Base-by-base conservation (phyloP, 2,329 filamentous ascomycete genomes). In the Pseudogymnoascus sp. region DNA sequence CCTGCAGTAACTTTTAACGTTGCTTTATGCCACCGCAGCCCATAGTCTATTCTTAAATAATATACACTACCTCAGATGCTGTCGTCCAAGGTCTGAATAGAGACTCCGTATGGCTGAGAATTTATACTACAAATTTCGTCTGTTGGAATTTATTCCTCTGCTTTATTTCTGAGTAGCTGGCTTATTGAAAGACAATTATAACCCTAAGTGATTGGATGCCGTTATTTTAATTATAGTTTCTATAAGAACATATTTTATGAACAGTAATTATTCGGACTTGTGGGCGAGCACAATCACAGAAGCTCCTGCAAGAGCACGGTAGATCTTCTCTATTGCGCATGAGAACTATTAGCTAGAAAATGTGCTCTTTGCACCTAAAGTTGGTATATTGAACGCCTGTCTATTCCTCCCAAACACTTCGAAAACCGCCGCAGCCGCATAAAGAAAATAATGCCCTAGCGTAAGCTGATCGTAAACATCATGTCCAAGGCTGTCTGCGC, bases 401-500 rank as follows among this genome's bases (percentile, higher is more conserved):
- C 46, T 16, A 11, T n/a, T 2, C 26, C 19, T 22, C 46, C 12
- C 46, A 6, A 33, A 33, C 8, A 4, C 46, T 26, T 6, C 33
- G 8, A 6, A 31, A 31, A 4, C 10, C n/a, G 6, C 2, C n/a
- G n/a, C n/a, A 33, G n/a, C 46, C 2, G n/a, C 10, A 12, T 4
- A 31, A 12, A 31, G 4, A 19, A 12, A 5, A 19, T 31, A 8
- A 16, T 56, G 2, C 10, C n/a, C 26, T 62, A 59, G 33, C 62
- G n/a, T 28, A 62, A 14, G 40, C n/a, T 63, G 16, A 62, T 63
- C 3, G 26, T 28, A 16, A 28, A 63, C 59, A 63, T 43, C 62
- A 63, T 63, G 40, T 63, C 62, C 6, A 62, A 22, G 14, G 46
- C 26, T 2, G 62, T 63, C 59, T 61, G 38, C n/a, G 41, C 16